These are phyloP conservation scores for Calonectria fujianensis DNA, from an alignment of 2,329 filamentous ascomycete genomes.

Conservation along the genomic window DNA sequence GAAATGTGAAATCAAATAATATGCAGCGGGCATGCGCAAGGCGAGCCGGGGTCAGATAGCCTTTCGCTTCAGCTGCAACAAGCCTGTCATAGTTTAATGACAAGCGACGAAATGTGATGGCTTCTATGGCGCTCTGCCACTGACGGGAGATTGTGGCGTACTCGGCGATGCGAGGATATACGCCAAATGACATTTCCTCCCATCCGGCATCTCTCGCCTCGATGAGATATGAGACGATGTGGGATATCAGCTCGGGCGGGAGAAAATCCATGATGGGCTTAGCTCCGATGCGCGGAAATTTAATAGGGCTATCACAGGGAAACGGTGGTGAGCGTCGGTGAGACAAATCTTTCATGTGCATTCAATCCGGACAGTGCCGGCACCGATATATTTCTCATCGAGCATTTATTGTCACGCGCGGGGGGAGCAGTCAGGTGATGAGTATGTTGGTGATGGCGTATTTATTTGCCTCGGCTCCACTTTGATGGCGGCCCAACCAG, in stretches of 20 bases:
- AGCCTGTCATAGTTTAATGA: conserved; percentile 3
- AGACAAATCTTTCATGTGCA: neutral
- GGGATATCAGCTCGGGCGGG: neutral
- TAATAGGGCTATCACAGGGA: neutral
- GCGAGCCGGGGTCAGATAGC: neutral
- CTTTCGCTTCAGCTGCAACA: neutral
- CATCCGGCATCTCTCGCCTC: neutral
- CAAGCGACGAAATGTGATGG: conserved; percentile 8
- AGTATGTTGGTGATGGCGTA: neutral
- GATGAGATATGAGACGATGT: neutral
- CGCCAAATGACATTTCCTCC: neutral
- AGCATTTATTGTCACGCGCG: neutral
- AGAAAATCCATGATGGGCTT: conserved; percentile 4
- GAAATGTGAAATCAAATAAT: conserved; percentile 1
- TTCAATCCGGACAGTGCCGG: neutral
- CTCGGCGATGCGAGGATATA: conserved; percentile 3
- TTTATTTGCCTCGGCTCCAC: conserved; percentile 2
- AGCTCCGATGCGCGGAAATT: neutral
- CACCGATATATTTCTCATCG: neutral
- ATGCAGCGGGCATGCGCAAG: neutral
- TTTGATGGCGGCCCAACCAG: neutral
- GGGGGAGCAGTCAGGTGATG: neutral
- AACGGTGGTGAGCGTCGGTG: neutral
- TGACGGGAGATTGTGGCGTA: neutral
- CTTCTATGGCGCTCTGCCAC: conserved; percentile 1